A percentile compares a stretch with the other conserved stretches of the same genome.
Evolutionary conservation across 768 basidiomycete species (phyloP).

Genomic region (Mycena pura): DNA sequence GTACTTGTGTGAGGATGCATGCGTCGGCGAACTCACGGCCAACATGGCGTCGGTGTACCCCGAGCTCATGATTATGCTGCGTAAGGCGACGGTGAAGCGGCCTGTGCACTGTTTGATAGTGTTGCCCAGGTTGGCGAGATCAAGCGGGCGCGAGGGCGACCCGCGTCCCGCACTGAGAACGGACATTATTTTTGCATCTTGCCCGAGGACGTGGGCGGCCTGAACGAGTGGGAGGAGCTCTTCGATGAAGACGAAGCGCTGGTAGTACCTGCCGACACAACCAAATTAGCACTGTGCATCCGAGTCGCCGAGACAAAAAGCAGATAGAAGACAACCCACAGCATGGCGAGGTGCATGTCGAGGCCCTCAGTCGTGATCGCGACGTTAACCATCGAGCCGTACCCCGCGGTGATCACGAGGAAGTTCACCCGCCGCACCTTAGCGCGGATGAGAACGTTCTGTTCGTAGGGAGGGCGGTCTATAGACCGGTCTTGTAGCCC

Average conservation of each 20-base stretch:
- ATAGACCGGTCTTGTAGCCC: too few species aligned
- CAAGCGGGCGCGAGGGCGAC: conserved; percentile 13
- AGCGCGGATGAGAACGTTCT: too few species aligned
- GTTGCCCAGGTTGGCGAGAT: conserved; percentile 29
- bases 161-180: conserved; percentile 38
- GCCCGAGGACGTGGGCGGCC: conserved; percentile 36
- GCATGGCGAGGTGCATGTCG: conserved; percentile 32
- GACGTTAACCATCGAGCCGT: conserved; percentile 33
- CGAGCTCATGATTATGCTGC: background rate
- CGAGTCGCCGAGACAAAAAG: conserved; percentile 7
- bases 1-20: background rate
- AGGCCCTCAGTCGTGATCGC: conserved; percentile 43
- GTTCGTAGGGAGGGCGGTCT: too few species aligned
- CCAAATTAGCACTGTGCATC: conserved; percentile 2
- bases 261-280: conserved; percentile 42
- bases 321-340: background rate
- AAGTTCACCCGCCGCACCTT: conserved; percentile 38
- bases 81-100: conserved; percentile 1
- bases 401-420: conserved; percentile 40
- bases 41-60: conserved; percentile 7
- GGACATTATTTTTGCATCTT: conserved; percentile 43
- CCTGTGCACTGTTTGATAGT: conserved; percentile 7
- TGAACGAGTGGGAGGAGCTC: conserved; percentile 40
- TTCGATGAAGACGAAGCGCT: conserved; percentile 40
- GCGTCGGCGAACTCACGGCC: background rate